phyloP scores from a whole-genome alignment of 108 stramenopile species.

The Poteriospumella lacustris region DNA sequence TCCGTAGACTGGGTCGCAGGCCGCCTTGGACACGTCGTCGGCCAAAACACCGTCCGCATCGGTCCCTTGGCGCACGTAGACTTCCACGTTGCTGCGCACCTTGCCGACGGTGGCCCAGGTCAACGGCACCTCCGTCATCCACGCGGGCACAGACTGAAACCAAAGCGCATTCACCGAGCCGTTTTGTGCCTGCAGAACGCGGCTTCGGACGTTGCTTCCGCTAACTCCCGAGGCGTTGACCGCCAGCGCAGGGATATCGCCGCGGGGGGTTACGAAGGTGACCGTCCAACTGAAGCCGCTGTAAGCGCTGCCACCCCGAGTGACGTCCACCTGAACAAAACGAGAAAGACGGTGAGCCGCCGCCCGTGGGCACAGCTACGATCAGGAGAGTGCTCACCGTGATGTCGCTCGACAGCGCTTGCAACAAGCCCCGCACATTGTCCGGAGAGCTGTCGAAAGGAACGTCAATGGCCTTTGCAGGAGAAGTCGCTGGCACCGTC shows the following conservation, averaged over 20 bases:
- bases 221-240: neutral
- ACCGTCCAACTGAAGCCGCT: neutral
- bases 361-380: no score
- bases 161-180: neutral
- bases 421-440: no score
- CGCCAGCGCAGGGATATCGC: neutral
- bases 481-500: neutral
- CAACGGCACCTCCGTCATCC: constrained; percentile 2
- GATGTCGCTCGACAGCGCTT: no score
- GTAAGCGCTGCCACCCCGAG: neutral
- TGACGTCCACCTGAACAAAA: constrained; percentile 11
- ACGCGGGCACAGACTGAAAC: neutral
- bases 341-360: no score
- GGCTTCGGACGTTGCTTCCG: neutral
- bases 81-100: constrained; percentile 11
- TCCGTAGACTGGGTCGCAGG: neutral
- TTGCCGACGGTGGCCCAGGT: neutral
- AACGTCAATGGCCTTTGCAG: no score
- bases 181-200: neutral
- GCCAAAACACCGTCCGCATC: no score
- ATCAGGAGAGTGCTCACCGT: no score
- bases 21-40: neutral
- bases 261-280: neutral
- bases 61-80: neutral
- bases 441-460: no score